phyloP scores from a whole-genome alignment of 257 asterid genomes.

The Solanum chiquidenum region DNA sequence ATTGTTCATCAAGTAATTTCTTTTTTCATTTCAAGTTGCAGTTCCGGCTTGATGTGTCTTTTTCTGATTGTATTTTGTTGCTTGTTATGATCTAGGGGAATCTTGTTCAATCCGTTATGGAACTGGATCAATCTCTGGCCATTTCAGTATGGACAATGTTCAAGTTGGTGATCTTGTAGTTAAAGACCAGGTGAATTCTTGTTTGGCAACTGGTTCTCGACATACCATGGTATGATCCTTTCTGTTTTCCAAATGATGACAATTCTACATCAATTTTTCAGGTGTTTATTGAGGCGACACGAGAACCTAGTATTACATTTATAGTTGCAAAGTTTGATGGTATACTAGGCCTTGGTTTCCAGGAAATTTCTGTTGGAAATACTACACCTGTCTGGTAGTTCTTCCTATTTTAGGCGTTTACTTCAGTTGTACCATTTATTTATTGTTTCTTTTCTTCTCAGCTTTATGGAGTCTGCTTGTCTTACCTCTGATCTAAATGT shows the following conservation, averaged over 20 bases:
- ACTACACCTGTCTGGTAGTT: conserved; percentile 79
- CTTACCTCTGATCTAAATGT: not conserved
- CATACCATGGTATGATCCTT: not conserved
- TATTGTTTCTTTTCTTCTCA: not conserved
- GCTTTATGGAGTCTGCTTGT: not conserved
- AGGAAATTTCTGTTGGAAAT: conserved; percentile 76
- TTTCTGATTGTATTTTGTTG: not conserved
- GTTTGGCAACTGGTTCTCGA: not conserved
- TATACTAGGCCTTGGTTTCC: conserved; percentile 91
- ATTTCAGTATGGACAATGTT: conserved; percentile 79
- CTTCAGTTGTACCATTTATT: not conserved
- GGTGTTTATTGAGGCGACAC: conserved; percentile 81
- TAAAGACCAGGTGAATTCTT: conserved; percentile 63
- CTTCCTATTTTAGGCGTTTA: not conserved
- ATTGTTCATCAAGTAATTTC: not conserved
- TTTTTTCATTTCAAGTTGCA: not conserved
- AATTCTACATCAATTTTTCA: conserved; percentile 10
- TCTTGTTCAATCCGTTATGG: conserved; percentile 69
- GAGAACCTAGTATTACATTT: conserved; percentile 75
- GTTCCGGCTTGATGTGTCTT: not conserved
- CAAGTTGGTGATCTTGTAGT: conserved; percentile 81
- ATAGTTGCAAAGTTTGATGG: conserved; percentile 80
- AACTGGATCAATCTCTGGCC: conserved; percentile 82
- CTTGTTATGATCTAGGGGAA: conserved; percentile 40
- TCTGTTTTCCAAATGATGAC: not conserved